Base-by-base conservation (phyloP, 2,329 filamentous ascomycete species). In the Trichoderma aggressivum region DNA sequence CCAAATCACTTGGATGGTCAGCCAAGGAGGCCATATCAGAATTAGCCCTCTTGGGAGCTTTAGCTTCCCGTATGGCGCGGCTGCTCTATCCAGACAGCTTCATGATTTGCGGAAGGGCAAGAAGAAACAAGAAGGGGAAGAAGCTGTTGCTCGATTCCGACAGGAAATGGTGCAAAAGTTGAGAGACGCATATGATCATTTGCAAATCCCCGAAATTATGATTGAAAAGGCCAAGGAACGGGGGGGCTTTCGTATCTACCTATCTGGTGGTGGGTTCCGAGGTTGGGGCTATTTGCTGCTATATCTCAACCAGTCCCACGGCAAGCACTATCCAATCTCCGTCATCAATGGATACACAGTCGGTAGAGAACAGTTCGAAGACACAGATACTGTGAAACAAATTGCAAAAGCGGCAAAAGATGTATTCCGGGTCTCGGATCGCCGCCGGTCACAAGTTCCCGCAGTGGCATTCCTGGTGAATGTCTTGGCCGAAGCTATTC, bases 331-430 rank as follows among this genome's bases (percentile, higher is more conserved):
- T 75, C 91, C 91, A 0, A 89, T 92, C 24, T 89, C 90, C 2
- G 88, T 92, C 72, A 92, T 93, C 82, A 92, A 93, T 74, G 91
- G 91, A 2, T 92, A 91, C 78, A 83, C 82, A 16, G 88, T 84
- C 1, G 80, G 80, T 2, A 80, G 82, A 14, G 78, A 81, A 7
- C 80, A 84, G 7, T 91, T 91, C 73, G 79, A 86, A 18, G 82
- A 87, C 72, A 89, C 85, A 0, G 79, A 81, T 8, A 69, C 62
- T 8, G 34, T 72, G 6, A 71, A 81, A 73, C 75, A 79, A 72
- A 77, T 81, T 63, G 75, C 80, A 5, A 76, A 75, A 6, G 78
- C 78, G 5, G 80, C 81, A 50, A 77, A 81, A 55, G 75, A 81
- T 55, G 78, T 80, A 56, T 92, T 92, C 78, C 86, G 90, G 11